Evolutionary conservation across 2,329 filamentous ascomycete genomes (phyloP), one percentile per base, ranked within the genome.

Genomic region (Diaporthe humulicola): DNA sequence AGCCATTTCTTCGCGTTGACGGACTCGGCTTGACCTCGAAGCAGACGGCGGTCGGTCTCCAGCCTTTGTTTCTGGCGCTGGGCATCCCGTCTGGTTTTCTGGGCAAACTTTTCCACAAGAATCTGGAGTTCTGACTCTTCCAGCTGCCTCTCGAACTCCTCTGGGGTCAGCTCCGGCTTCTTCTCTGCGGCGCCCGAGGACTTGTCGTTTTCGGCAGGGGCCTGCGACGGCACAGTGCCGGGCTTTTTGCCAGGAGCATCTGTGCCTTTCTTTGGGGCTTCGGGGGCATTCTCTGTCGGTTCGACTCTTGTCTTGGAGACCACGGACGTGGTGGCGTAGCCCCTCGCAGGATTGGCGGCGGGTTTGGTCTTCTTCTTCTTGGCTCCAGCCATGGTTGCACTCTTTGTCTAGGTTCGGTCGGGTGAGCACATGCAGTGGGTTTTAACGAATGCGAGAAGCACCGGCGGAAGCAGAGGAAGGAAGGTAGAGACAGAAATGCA

Each of bases 341-440:
- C 97, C 83, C 97, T 90, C 52, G 95, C 95, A 75, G 96, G 95
- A 84, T 98, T 98, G 42, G 93, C 91, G 36, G 91, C 90, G 73
- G 94, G 89, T 90, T 98, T 98, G 88, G 95, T 97, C 87, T 98
- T 98, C 86, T 98, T 98, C 86, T 98, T 98, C 85, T 95, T 94
- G 75, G 86, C 85, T 57, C 87, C 88, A 74, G 93, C 93, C 94
- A 96, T 96, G 78, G 77, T 80, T 77, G 57, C 56, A 19, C 48
- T 38, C 25, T 45, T 50, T 54, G 19, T 25, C 45, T 64, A 36
- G 48, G 45, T 45, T n/a, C 50, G 67, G 19, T 25, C 33, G 38
- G 36, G 57, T 33, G 19, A 66, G 57, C 36, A 60, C 67, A 73
- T 52, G 36, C 6, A 69, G 61, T 38, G 28, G 25, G n/a, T 45